Base-by-base conservation (phyloP, 139 green algal genomes). In the Nannochloris sp. region DNA sequence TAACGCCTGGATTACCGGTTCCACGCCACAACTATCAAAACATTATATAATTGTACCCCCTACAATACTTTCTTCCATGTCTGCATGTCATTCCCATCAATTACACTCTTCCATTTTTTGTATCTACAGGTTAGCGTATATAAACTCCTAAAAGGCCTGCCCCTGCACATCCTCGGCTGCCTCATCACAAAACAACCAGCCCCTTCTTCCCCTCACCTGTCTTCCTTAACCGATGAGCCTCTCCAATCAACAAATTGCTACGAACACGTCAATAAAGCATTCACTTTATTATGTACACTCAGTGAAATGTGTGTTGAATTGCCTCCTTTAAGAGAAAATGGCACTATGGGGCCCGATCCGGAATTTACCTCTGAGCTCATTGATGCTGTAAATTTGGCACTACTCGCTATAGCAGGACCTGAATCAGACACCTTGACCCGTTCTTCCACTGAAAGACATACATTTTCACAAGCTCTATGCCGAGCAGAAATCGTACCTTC, bases 341-440 rank as follows among this genome's bases (percentile, higher is more conserved):
- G 15, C 24, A 2, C 23, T 31, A 12, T 59, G 39, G 15, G 13
- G 19, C 59, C 34, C 4, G 68, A 70, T 3, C 9, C 32, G 6
- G 36, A 3, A 12, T 78, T 73, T 29, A 54, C 24, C 4, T 27
- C 38, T 13, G 31, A 72, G 37, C 39, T 80, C 8, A 27, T 80
- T 35, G 73, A 80, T 25, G 61, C 60, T 0, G 68, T 46, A 2
- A 68, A 73, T 59, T n/a, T 80, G 70, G 34, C 45, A 25, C 73
- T 80, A 30, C 39, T 73, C 19, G 55, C 70, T 36, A 35, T 80
- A 33, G 72, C 62, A 2, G 73, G 73, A 0, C 73, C 73, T 4
- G 73, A 74, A 38, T 44, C 62, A 1, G 27, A 60, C 2, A 39
- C 30, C 12, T 19, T 59, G 9, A 19, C 10, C 9, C 8, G 12